Percentiles rank a stretch among this genome's conserved stretches.
These are phyloP conservation scores for Pneumocystis wakefieldiae DNA, from an alignment of 1,139 yeast species.

Conservation along the genomic window DNA sequence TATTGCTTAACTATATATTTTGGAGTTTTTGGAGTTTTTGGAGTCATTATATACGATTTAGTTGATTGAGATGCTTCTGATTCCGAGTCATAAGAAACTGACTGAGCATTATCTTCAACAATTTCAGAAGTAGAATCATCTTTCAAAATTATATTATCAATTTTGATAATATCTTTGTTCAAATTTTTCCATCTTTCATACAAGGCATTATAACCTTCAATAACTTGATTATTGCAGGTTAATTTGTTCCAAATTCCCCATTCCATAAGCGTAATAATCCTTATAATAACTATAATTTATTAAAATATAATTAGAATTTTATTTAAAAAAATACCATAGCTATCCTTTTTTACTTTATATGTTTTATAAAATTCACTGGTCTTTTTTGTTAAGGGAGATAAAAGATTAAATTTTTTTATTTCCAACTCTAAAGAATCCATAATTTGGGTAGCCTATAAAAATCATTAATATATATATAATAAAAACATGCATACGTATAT, in stretches of 20 bases:
- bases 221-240: neutral
- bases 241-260: neutral
- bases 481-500: neutral
- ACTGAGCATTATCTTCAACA: neutral
- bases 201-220: neutral
- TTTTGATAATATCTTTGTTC: neutral
- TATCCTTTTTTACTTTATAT: neutral
- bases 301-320: neutral
- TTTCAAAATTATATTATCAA: neutral
- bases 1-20: neutral
- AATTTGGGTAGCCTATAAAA: neutral
- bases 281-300: neutral
- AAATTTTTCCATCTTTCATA: neutral
- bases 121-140: neutral
- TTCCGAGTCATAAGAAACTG: neutral
- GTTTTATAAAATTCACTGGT: neutral
- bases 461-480: conserved; percentile 1
- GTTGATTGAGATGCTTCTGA: neutral
- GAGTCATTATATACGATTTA: neutral
- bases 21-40: neutral
- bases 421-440: conserved; percentile 1
- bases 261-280: neutral
- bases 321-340: neutral
- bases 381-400: neutral
- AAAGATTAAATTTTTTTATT: neutral